A percentile compares a stretch with the other conserved stretches of the same genome.
These are phyloP conservation scores for Veloboletus limbatus DNA, from an alignment of 1,284 basidiomycete species.

Conservation along the genomic window DNA sequence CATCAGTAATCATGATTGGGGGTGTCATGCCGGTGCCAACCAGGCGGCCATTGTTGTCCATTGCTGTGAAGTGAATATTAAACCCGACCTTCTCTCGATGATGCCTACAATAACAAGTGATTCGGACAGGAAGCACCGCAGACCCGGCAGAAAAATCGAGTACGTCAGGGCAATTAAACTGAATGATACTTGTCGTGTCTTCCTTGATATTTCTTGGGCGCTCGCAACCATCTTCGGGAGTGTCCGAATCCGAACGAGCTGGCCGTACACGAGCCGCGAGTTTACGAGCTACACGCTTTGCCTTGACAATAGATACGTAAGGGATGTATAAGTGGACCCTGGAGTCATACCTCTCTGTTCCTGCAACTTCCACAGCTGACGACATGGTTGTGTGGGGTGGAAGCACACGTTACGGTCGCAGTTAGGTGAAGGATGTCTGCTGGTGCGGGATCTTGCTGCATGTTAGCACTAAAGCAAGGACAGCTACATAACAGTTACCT, in stretches of 20 bases:
- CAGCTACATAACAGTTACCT: conserved; percentile 42
- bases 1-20: conserved; percentile 99
- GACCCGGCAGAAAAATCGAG: conserved; percentile 90
- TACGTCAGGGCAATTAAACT: conserved; percentile 94
- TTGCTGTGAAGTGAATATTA: conserved; percentile 87
- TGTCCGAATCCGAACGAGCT: conserved; percentile 73
- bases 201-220: conserved; percentile 51
- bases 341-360: conserved; percentile 66
- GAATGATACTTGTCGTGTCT: conserved; percentile 82
- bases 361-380: conserved; percentile 84
- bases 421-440: conserved; percentile 71
- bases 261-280: conserved; percentile 77
- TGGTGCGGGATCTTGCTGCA: conserved; percentile 59
- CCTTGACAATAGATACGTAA: conserved; percentile 41
- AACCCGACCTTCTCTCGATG: conserved; percentile 98
- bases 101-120: conserved; percentile 99
- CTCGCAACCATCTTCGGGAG: conserved; percentile 49
- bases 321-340: conserved; percentile 8
- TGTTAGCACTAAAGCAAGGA: conserved; percentile 18
- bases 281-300: conserved; percentile 85
- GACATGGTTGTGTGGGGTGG: conserved; percentile 75
- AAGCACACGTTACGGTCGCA: conserved; percentile 69
- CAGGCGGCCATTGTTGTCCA: conserved; percentile 76
- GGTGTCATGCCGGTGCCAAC: conserved; percentile 84
- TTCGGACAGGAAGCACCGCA: conserved; percentile 86